These are phyloP conservation scores for Aspergillus panamensis DNA, from an alignment of 495 filamentous ascomycete genomes.

Conservation along the genomic window DNA sequence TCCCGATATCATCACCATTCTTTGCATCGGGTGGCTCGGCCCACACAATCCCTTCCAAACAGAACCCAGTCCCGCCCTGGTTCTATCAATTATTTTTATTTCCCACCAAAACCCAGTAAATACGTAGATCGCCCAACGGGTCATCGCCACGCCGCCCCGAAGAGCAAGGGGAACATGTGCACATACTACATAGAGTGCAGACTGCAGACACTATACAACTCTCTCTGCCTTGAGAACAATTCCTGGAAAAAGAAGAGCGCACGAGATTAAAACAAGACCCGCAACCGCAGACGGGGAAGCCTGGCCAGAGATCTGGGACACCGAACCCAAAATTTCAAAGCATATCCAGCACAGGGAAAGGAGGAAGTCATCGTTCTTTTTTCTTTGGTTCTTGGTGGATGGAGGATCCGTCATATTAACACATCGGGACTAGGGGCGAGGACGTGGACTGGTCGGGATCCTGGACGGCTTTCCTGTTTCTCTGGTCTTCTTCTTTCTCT, in stretches of 20 bases:
- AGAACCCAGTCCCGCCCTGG: constrained; percentile 10
- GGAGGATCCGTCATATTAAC: constrained; percentile 51
- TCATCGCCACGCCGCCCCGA: constrained; percentile 11
- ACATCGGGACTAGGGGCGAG: constrained; percentile 47
- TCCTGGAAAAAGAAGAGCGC: not conserved
- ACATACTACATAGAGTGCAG: not conserved
- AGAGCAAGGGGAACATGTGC: constrained; percentile 18
- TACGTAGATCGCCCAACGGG: constrained; percentile 24
- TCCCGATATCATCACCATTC: constrained; percentile 21
- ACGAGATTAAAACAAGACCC: not conserved
- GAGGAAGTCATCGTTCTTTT: constrained; percentile 20
- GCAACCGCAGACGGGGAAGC: constrained; percentile 10
- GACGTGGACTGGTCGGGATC: constrained; percentile 38
- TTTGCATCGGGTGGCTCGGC: constrained; percentile 25
- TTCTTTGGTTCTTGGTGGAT: constrained; percentile 33
- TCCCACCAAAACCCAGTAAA: constrained; percentile 13
- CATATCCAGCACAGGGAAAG: constrained; percentile 16
- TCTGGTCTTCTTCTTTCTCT: constrained; percentile 21
- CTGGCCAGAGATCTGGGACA: constrained; percentile 17
- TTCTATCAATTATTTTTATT: constrained; percentile 10
- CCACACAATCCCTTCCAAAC: constrained; percentile 25
- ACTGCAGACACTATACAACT: not conserved
- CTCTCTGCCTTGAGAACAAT: not conserved
- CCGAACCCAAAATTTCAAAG: constrained; percentile 11
- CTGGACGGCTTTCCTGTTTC: constrained; percentile 35